Evolutionary conservation across 1,284 basidiomycete species (phyloP).

Genomic region (Rhodotorula sp.): DNA sequence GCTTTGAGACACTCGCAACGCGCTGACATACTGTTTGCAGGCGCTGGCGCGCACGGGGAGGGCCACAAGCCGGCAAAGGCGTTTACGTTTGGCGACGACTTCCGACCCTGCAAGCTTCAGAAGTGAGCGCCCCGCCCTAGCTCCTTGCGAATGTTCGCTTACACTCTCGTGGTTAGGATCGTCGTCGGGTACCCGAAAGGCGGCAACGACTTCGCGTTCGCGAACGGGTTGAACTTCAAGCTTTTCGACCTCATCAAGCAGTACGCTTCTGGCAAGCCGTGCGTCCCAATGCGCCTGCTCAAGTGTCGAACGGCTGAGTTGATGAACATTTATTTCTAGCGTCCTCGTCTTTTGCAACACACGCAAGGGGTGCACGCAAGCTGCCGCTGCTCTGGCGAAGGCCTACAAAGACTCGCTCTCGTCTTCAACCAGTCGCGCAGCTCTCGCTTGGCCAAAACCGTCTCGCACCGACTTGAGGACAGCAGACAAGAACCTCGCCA

Average conservation of each 20-base stretch:
- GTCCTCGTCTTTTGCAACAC: slow-evolving; percentile 83
- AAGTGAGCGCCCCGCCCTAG: slow-evolving; percentile 56
- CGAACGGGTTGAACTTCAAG: slow-evolving; percentile 67
- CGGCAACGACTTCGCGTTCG: slow-evolving; percentile 77
- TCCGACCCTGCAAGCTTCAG: slow-evolving; percentile 75
- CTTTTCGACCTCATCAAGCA: slow-evolving; percentile 67
- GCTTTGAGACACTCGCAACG: neutral
- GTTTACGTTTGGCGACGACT: slow-evolving; percentile 88
- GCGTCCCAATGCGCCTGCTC: neutral
- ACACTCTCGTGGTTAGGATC: slow-evolving; percentile 23
- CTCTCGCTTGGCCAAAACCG: slow-evolving; percentile 17
- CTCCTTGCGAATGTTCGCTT: neutral
- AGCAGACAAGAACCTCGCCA: slow-evolving; percentile 43
- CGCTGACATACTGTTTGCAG: neutral
- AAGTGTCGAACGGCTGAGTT: neutral
- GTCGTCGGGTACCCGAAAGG: slow-evolving; percentile 52
- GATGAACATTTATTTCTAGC: neutral
- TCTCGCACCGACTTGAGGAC: slow-evolving; percentile 22
- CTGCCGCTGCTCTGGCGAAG: slow-evolving; percentile 71
- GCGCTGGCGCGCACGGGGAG: neutral
- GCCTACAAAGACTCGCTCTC: slow-evolving; percentile 63
- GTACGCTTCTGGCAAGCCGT: slow-evolving; percentile 69
- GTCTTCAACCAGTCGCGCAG: slow-evolving; percentile 61
- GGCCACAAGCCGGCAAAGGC: slow-evolving; percentile 57
- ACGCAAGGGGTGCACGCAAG: slow-evolving; percentile 64